Evolutionary conservation across 2,329 filamentous ascomycete species (phyloP).

Genomic region (Claviceps maximensis): DNA sequence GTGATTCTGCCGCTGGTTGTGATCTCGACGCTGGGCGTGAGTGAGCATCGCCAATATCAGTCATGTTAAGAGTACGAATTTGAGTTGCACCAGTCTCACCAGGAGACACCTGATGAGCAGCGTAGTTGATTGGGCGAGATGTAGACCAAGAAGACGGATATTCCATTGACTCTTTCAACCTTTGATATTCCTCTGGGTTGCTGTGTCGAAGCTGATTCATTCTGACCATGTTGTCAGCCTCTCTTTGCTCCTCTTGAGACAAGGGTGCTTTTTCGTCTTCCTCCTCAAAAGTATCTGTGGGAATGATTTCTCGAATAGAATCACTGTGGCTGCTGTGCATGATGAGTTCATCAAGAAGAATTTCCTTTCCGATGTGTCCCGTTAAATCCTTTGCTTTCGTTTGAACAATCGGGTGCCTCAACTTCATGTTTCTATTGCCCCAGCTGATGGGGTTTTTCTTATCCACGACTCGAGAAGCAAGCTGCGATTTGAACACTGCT

Average conservation of each 20-base stretch:
- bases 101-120: not conserved
- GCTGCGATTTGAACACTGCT: constrained; percentile 68
- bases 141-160: not conserved
- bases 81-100: not conserved
- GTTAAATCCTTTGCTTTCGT: constrained; percentile 37
- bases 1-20: not conserved
- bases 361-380: constrained; percentile 47
- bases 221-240: constrained; percentile 32
- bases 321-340: constrained; percentile 12
- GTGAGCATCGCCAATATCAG: not conserved
- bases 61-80: not conserved
- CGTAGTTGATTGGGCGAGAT: not conserved
- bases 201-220: constrained; percentile 19
- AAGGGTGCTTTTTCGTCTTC: constrained; percentile 46
- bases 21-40: not conserved
- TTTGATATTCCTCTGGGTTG: constrained; percentile 20
- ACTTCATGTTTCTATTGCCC: constrained; percentile 42
- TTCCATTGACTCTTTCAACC: constrained; percentile 8
- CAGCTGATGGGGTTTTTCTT: constrained; percentile 62
- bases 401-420: constrained; percentile 45
- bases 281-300: constrained; percentile 60
- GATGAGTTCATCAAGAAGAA: constrained; percentile 39
- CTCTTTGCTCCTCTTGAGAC: constrained; percentile 45
- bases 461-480: constrained; percentile 71
- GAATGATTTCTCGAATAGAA: constrained; percentile 42